Percentiles rank a stretch among this genome's conserved stretches.
phyloP scores from a whole-genome alignment of 306 rosid genomes.

The Myrica gale region DNA sequence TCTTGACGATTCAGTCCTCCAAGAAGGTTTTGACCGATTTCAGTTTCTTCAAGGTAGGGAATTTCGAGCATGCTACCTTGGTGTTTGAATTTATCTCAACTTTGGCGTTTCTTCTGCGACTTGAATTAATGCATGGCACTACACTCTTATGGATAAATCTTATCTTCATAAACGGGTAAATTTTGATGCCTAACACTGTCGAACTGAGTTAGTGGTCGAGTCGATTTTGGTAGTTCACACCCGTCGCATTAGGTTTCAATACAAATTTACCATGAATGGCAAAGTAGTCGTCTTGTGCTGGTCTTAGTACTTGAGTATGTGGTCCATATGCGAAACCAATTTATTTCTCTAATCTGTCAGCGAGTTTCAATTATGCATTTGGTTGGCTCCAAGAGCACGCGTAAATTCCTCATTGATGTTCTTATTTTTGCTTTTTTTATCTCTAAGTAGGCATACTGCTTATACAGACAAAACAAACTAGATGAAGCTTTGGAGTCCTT shows the following conservation, averaged over 20 bases:
- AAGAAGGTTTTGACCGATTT: constrained; percentile 46
- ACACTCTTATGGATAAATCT: background rate
- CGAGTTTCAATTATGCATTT: background rate
- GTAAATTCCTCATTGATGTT: constrained; percentile 22
- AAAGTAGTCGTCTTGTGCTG: too few species aligned
- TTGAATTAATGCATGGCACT: background rate
- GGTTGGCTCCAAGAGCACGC: background rate
- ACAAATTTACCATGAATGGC: too few species aligned
- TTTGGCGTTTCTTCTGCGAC: background rate
- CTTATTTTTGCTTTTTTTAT: constrained; percentile 26
- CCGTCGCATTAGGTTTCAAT: too few species aligned
- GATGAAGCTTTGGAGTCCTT: constrained; percentile 75
- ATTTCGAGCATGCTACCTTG: background rate
- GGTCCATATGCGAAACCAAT: background rate
- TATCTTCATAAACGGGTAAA: background rate
- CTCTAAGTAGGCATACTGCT: constrained; percentile 81
- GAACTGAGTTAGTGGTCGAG: too few species aligned
- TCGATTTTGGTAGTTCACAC: too few species aligned
- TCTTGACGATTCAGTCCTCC: constrained; percentile 58
- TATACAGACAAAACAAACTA: constrained; percentile 88
- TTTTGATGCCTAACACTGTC: background rate
- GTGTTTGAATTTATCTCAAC: background rate
- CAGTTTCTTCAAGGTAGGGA: constrained; percentile 60
- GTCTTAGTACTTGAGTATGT: background rate
- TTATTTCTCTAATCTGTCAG: constrained; percentile 14